Evolutionary conservation across 1,284 basidiomycete species (phyloP), one percentile per base, ranked within the genome.

Genomic region (Cryptococcus sp.): DNA sequence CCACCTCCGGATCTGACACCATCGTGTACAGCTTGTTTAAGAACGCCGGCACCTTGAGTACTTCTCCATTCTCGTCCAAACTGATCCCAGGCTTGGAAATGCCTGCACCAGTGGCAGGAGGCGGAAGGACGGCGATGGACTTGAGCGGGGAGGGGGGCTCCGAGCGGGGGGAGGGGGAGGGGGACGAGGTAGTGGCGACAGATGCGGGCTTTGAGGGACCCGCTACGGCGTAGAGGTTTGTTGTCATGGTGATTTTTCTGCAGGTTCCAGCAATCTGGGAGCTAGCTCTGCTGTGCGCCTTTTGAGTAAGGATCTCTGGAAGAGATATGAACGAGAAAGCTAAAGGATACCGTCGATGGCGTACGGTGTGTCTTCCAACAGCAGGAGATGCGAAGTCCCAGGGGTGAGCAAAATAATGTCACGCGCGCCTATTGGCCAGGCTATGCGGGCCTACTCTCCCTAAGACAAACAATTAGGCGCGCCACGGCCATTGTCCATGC

Each of bases 1-100:
- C 84, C 46, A 91, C 90, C 40, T 83, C 81, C 6, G 85, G 82
- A 75, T 96, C 91, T 64, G 90, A 91, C 33, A 96, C 89, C 86
- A 97, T 96, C 74, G 92, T 95, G 51, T 47, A 92, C 37, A 97
- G 82, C 77, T 97, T 97, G 78, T 92, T 91, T 16, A 95, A 81
- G 71, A 97, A 97, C 0, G 90, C 88, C 0, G 91, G 90, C 1
- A 91, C 77, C 52, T 75, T 76, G 35, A 72, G 53, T 28, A 72
- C 69, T 52, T 74, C 71, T 8, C 73, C 75, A 53, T 75, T 71
- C 63, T 76, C 74, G 45, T 72, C 73, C 20, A 76, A 66, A 42
- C 65, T 71, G 47, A 76, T 49, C 1, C 72, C 73, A 11, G 65
- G 63, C 54, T 70, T 73, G 12, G 51, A 57, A n/a, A 75, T 63